Evolutionary conservation across 2,329 filamentous ascomycete genomes (phyloP), one percentile per base, ranked within the genome.

Genomic region (Chaetoscypha palmicola): DNA sequence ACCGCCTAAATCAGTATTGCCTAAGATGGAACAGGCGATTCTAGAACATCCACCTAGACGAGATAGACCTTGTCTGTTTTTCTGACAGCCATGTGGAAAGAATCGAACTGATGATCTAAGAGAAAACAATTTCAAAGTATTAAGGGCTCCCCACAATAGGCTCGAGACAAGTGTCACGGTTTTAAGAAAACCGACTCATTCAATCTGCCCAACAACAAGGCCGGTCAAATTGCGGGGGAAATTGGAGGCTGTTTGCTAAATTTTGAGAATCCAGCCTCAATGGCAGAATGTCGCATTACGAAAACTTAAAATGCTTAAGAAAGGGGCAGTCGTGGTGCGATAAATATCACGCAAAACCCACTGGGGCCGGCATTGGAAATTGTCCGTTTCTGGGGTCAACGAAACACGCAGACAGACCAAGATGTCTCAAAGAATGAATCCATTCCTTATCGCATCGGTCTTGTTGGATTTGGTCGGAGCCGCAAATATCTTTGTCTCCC

Each of bases 401-500:
- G n/a, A n/a, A n/a, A n/a, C n/a, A n/a, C 30, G 20, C 16, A 26
- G 33, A 34, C 11, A 7, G 20, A 30, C 37, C 23, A 43, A 10
- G 8, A 45, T 41, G 42, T 43, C 37, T 22, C 26, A n/a, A 32
- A 41, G 26, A 35, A 22, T 40, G 23, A 41, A 30, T 10, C 37
- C 31, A 8, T 21, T 38, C 23, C 35, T 22, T 10, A 17, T 52
- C 17, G 26, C 47, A 5, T 10, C 45, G 19, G 40, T 32, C 2
- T 38, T 49, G 28, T 28, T 51, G 24, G 36, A 46, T 20, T 20
- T 46, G 26, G 44, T 41, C 7, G 19, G 17, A 26, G 44, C 40
- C 10, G 48, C 43, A 9, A 54, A 54, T 20, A 46, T 54, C 26
- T 54, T 50, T 37, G 52, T 50, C 16, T 50, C 52, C 16, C 67